These are phyloP conservation scores for Drosera capensis DNA, from an alignment of 148 eudicot genomes.

Conservation along the genomic window DNA sequence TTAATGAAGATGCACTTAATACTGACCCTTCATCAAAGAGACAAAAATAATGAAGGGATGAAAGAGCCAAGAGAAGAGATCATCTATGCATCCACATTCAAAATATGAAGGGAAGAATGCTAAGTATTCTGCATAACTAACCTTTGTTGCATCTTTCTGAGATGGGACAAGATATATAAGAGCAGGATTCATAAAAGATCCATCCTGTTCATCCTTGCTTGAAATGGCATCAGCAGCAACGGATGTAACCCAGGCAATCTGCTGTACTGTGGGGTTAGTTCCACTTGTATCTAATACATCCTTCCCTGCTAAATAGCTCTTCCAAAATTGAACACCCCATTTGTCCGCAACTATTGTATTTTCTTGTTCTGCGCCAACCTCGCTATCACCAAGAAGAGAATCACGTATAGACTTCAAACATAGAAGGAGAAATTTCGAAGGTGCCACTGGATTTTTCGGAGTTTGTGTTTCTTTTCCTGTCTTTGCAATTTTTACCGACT, in stretches of 20 bases:
- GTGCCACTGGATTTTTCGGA: constrained; percentile 22
- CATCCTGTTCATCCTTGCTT: constrained; percentile 59
- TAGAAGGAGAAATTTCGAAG: constrained; percentile 54
- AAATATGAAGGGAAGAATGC: neutral
- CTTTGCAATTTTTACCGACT: constrained; percentile 11
- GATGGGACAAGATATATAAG: constrained; percentile 73
- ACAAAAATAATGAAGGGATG: neutral
- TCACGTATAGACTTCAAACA: constrained; percentile 60
- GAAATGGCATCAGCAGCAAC: constrained; percentile 66
- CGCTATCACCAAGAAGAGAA: constrained; percentile 22
- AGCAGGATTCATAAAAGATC: constrained; percentile 37
- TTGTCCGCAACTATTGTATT: constrained; percentile 30
- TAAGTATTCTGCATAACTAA: constrained; percentile 9
- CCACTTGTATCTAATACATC: constrained; percentile 50
- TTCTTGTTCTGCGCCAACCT: constrained; percentile 17
- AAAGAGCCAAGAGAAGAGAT: neutral
- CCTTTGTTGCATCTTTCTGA: constrained; percentile 69
- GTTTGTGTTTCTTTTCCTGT: constrained; percentile 11
- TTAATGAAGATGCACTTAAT: too few relatives aligned
- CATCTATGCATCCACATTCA: neutral
- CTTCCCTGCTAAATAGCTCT: constrained; percentile 34
- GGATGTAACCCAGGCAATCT: constrained; percentile 83
- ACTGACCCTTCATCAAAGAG: too few relatives aligned
- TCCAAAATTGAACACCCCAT: constrained; percentile 91
- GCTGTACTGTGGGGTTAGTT: constrained; percentile 38